Percentiles rank a stretch among this genome's conserved stretches.
These are phyloP conservation scores for Leptomonas pyrrhocoris DNA, from an alignment of 208 protist genomes.

Conservation along the genomic window DNA sequence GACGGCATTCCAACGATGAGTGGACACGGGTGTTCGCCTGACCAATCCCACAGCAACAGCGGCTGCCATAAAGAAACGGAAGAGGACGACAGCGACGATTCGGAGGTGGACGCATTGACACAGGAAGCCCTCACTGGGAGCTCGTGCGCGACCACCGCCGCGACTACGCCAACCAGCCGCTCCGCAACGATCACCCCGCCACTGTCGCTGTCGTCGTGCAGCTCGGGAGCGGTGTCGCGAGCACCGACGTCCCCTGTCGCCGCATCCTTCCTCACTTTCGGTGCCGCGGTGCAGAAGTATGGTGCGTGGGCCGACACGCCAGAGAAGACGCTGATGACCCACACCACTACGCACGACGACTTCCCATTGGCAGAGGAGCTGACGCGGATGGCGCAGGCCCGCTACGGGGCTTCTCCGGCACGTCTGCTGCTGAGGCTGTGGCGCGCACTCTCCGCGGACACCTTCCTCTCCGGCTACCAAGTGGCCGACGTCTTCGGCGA, in stretches of 20 bases:
- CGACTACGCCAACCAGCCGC: conserved; percentile 15
- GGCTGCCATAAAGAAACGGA: not conserved
- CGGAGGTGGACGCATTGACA: conserved; percentile 23
- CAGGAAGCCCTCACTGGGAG: conserved; percentile 20
- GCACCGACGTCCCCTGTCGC: not conserved
- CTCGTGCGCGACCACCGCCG: conserved; percentile 11
- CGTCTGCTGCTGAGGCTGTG: conserved; percentile 57
- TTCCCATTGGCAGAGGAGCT: conserved; percentile 19
- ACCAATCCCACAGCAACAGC: not conserved
- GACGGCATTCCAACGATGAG: not conserved
- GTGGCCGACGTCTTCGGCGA: conserved; percentile 54
- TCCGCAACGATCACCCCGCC: conserved; percentile 12
- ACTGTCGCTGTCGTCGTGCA: not conserved
- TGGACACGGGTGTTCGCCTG: not conserved
- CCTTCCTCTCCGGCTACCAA: conserved; percentile 52
- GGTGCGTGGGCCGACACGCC: not conserved
- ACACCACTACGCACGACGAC: not conserved
- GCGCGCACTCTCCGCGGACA: conserved; percentile 44
- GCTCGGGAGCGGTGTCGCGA: not conserved
- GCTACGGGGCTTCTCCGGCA: conserved; percentile 27
- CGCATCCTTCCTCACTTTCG: too few species aligned
- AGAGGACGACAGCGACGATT: conserved; percentile 1
- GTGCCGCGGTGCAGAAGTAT: not conserved
- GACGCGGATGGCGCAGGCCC: conserved; percentile 14
- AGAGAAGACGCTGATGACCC: not conserved